Conservation (phyloP, 352 stramenopile genomes). For the Pythium chondricola region DNA sequence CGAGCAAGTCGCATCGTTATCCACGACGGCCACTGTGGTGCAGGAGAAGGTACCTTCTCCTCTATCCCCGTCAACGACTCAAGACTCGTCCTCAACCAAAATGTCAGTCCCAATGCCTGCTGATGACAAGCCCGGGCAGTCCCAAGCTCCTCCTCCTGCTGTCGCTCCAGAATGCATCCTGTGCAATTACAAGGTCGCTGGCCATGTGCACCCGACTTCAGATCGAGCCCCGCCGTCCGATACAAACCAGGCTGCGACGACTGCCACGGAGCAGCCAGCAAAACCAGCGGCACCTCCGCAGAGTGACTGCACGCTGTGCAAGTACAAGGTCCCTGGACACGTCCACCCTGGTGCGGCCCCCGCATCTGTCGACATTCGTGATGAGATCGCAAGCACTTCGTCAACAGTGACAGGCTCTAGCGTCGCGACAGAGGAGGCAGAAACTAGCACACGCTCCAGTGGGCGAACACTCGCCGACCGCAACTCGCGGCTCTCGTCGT, state of each 20-base stretch:
- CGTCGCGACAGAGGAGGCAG: too few relatives aligned
- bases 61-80: too few relatives aligned
- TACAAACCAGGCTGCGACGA: too few relatives aligned
- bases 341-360: constrained; percentile 12
- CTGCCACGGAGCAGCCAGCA: not conserved
- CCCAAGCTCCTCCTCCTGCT: not conserved
- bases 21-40: not conserved
- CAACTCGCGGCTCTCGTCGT: constrained; percentile 20
- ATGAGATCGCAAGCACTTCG: too few relatives aligned
- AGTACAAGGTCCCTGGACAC: constrained; percentile 20
- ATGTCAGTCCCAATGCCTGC: too few relatives aligned
- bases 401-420: too few relatives aligned
- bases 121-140: too few relatives aligned
- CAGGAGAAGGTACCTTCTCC: too few relatives aligned
- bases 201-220: constrained; percentile 15
- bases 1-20: constrained; percentile 9
- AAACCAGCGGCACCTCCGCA: not conserved
- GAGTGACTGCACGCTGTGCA: constrained; percentile 15
- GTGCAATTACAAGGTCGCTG: constrained; percentile 24
- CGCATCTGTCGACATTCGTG: not conserved
- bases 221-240: not conserved
- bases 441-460: not conserved
- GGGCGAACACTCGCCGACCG: not conserved
- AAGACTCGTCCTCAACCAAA: too few relatives aligned
- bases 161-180: constrained; percentile 14